These are phyloP conservation scores for Coffea humblotiana DNA, from an alignment of 305 asterid species.

Conservation along the genomic window DNA sequence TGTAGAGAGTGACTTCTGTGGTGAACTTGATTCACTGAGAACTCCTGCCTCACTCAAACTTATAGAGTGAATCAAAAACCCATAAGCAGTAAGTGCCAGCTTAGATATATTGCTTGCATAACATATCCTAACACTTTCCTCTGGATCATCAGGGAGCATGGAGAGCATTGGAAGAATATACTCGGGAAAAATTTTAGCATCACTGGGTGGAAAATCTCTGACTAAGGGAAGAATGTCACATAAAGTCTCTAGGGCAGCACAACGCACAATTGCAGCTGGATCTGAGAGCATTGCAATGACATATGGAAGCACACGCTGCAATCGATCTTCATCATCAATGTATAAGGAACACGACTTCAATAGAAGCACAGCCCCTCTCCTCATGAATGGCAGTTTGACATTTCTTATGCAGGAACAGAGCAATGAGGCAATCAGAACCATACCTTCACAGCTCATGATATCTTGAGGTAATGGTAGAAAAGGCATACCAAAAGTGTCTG, in stretches of 20 bases:
- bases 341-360: constrained; percentile 92
- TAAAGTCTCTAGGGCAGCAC: constrained; percentile 93
- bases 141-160: constrained; percentile 98
- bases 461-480: constrained; percentile 83
- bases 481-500: constrained; percentile 97
- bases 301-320: constrained; percentile 97
- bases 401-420: constrained; percentile 97
- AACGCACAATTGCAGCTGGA: constrained; percentile 97
- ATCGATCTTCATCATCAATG: constrained; percentile 90
- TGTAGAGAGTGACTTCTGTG: constrained; percentile 51
- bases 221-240: constrained; percentile 97
- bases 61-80: constrained; percentile 92
- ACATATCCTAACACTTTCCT: constrained; percentile 99
- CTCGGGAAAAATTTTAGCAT: constrained; percentile 99
- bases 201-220: constrained; percentile 98
- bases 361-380: constrained; percentile 90
- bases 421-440: constrained; percentile 96
- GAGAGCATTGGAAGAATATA: constrained; percentile 99
- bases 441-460: constrained; percentile 91
- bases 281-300: constrained; percentile 94
- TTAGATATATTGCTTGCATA: constrained; percentile 92
- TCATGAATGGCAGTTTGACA: constrained; percentile 88
- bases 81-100: constrained; percentile 94
- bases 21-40: constrained; percentile 70
- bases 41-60: constrained; percentile 98